phyloP scores from a whole-genome alignment of 805 yeast genomes.

The Candida insectalens region DNA sequence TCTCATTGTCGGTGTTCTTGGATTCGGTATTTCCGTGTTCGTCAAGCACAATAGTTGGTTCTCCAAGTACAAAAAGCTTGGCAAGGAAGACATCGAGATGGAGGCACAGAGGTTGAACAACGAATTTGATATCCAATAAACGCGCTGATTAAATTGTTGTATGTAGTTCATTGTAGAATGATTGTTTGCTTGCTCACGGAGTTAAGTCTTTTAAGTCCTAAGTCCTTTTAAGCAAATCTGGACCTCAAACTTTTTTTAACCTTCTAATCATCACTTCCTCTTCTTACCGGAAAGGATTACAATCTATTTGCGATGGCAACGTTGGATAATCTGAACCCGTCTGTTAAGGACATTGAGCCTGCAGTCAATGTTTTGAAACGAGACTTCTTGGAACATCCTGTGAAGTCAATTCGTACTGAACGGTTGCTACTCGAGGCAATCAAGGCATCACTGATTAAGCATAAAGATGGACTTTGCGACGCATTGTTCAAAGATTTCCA shows the following conservation, averaged over 20 bases:
- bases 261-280: not conserved
- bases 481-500: constrained; percentile 63
- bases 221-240: no score
- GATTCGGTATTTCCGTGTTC: not conserved
- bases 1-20: not conserved
- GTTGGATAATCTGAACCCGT: constrained; percentile 25
- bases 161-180: no score
- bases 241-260: no score
- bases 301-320: constrained; percentile 6
- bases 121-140: no score
- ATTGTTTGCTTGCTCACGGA: no score
- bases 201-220: no score
- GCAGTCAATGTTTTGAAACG: constrained; percentile 33
- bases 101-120: no score
- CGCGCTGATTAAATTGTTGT: no score
- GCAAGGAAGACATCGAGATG: no score
- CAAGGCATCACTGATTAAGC: constrained; percentile 53
- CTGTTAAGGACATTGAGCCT: constrained; percentile 36
- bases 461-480: constrained; percentile 39
- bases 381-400: constrained; percentile 35
- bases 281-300: not conserved
- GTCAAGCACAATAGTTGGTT: not conserved
- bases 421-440: constrained; percentile 56
- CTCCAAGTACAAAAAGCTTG: no score
- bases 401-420: constrained; percentile 45